These are phyloP conservation scores for Solanum tarapatanum DNA, from an alignment of 257 asterid species.

Conservation along the genomic window DNA sequence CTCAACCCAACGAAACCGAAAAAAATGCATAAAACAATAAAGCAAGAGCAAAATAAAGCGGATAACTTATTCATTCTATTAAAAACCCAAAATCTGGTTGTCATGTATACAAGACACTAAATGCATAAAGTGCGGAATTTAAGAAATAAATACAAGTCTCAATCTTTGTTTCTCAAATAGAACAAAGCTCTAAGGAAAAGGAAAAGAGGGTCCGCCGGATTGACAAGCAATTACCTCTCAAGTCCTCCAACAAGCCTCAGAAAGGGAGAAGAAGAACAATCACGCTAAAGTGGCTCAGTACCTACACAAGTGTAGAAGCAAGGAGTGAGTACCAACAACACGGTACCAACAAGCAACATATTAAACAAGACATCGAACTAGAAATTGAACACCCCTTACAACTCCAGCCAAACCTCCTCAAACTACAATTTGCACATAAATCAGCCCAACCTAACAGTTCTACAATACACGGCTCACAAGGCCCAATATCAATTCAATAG, in stretches of 20 bases:
- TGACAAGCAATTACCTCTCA: neutral
- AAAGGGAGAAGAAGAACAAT: neutral
- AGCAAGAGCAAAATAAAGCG: neutral
- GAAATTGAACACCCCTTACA: neutral
- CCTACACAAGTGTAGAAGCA: neutral
- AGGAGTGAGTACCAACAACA: neutral
- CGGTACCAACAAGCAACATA: neutral
- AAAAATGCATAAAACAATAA: neutral
- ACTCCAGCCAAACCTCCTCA: neutral
- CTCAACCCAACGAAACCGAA: neutral
- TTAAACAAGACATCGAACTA: neutral
- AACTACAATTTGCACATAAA: neutral
- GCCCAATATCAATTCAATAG: neutral
- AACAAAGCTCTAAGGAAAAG: neutral
- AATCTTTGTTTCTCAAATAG: neutral
- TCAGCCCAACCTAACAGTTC: neutral
- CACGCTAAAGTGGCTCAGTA: neutral
- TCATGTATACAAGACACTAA: neutral
- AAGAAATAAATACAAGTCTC: neutral
- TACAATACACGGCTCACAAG: neutral
- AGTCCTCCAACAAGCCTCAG: neutral
- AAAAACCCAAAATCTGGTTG: neutral
- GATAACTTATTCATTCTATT: neutral
- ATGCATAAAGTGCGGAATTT: neutral
- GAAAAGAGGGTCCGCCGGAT: neutral